phyloP scores from a whole-genome alignment of 2,329 filamentous ascomycete species.

The Aspergillus neotritici region DNA sequence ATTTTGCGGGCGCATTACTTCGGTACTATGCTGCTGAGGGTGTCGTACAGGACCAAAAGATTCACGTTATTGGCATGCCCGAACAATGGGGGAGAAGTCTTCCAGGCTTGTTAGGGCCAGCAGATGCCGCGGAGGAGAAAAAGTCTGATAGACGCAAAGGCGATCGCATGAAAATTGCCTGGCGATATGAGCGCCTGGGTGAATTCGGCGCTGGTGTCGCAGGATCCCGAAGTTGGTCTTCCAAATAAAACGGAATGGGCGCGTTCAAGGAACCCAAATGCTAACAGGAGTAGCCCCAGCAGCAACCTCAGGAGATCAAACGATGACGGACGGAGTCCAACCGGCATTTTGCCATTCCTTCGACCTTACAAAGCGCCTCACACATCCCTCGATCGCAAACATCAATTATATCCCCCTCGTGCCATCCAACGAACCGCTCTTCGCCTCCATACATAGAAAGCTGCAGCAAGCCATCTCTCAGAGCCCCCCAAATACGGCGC shows the following conservation, averaged over 20 bases:
- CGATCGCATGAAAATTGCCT: conserved; percentile 97
- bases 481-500: conserved; percentile 58
- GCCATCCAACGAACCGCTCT: conserved; percentile 47
- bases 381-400: conserved; percentile 48
- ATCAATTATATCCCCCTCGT: conserved; percentile 49
- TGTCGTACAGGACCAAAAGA: conserved; percentile 79
- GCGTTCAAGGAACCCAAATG: background rate
- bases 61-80: conserved; percentile 76
- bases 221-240: conserved; percentile 55
- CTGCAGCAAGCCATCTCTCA: conserved; percentile 53
- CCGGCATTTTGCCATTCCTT: conserved; percentile 65
- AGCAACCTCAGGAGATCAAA: conserved; percentile 32
- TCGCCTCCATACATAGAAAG: conserved; percentile 59
- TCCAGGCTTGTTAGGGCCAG: conserved; percentile 61
- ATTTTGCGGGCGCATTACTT: conserved; percentile 79
- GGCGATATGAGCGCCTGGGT: conserved; percentile 85
- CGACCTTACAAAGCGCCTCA: conserved; percentile 62
- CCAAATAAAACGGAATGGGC: too few relatives aligned
- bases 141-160: conserved; percentile 39
- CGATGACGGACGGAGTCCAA: conserved; percentile 24
- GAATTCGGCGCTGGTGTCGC: conserved; percentile 56
- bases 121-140: conserved; percentile 42
- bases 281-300: conserved; percentile 25
- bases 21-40: conserved; percentile 92
- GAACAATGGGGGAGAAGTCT: conserved; percentile 78